Conservation (phyloP, 1,139 yeast species). For the Wickerhamomyces sp. region DNA sequence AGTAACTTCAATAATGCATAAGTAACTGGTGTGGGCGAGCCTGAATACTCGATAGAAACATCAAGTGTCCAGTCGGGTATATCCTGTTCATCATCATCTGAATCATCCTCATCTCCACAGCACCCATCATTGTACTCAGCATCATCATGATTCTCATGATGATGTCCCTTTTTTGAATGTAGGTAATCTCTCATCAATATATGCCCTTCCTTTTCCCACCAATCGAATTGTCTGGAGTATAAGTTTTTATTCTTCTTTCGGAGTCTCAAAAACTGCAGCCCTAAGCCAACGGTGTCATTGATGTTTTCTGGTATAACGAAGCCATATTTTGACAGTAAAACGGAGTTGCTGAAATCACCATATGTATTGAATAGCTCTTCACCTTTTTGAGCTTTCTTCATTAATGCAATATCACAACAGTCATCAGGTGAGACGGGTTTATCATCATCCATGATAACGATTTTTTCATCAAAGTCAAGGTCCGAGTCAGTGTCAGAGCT, state of each 20-base stretch:
- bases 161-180: slow-evolving; percentile 20
- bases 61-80: slow-evolving; percentile 37
- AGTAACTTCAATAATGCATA: slow-evolving; percentile 34
- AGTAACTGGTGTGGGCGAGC: slow-evolving; percentile 37
- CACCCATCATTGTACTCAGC: slow-evolving; percentile 1
- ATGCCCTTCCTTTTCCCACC: slow-evolving; percentile 62
- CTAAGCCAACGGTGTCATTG: slow-evolving; percentile 60
- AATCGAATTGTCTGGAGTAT: slow-evolving; percentile 43
- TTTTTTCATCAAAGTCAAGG: slow-evolving; percentile 40
- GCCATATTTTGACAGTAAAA: slow-evolving; percentile 54
- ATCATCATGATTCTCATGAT: slow-evolving; percentile 18
- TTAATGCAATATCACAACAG: slow-evolving; percentile 53
- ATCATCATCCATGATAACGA: slow-evolving; percentile 19
- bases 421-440: slow-evolving; percentile 30
- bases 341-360: slow-evolving; percentile 84
- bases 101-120: slow-evolving; percentile 16
- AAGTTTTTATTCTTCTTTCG: slow-evolving; percentile 35
- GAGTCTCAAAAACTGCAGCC: slow-evolving; percentile 45
- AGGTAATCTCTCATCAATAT: slow-evolving; percentile 29
- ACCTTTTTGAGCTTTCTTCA: slow-evolving; percentile 27
- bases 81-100: slow-evolving; percentile 20
- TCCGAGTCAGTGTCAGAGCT: slow-evolving; percentile 29
- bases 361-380: slow-evolving; percentile 71
- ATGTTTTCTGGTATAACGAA: slow-evolving; percentile 50
- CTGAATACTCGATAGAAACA: slow-evolving; percentile 31